Evolutionary conservation across 2,329 filamentous ascomycete species (phyloP).

Genomic region (Penicillium sp.): DNA sequence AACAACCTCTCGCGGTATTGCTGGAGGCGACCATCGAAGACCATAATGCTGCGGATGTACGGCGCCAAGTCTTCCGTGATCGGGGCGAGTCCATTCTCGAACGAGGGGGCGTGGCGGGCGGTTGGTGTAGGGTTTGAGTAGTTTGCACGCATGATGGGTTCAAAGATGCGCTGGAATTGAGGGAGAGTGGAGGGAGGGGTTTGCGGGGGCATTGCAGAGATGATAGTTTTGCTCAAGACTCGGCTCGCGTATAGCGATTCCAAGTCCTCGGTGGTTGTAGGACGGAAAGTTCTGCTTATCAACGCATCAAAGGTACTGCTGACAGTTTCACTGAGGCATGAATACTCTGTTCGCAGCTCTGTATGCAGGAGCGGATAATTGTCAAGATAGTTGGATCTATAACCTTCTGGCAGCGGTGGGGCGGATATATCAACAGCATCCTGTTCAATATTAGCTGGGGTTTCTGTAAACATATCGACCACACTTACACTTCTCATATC

Average conservation of each 20-base stretch:
- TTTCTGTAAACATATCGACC: not conserved
- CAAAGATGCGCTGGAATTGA: conserved; percentile 51
- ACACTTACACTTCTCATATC: conserved; percentile 30
- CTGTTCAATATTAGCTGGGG: conserved; percentile 32
- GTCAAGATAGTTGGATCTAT: conserved; percentile 55
- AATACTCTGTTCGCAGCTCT: conserved; percentile 48
- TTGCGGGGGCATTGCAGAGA: conserved; percentile 10
- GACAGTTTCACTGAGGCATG: conserved; percentile 36
- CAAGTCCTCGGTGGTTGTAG: conserved; percentile 13
- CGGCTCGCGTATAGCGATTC: conserved; percentile 30
- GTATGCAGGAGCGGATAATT: conserved; percentile 55
- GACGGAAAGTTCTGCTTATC: conserved; percentile 25
- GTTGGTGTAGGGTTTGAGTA: conserved; percentile 33
- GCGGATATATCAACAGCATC: conserved; percentile 61
- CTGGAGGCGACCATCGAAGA: conserved; percentile 70
- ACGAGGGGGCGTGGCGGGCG: conserved; percentile 59
- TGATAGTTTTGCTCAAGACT: conserved; percentile 28
- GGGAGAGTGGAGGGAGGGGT: conserved; percentile 30
- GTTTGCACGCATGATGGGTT: conserved; percentile 48
- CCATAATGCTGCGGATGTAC: conserved; percentile 81
- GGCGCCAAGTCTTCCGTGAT: conserved; percentile 79
- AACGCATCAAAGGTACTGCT: conserved; percentile 33
- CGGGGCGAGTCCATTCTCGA: conserved; percentile 67
- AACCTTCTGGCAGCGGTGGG: conserved; percentile 56
- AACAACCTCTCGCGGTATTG: conserved; percentile 63